Evolutionary conservation across 2,329 filamentous ascomycete genomes (phyloP), one percentile per base, ranked within the genome.

Genomic region (Lachnellula hyalina): DNA sequence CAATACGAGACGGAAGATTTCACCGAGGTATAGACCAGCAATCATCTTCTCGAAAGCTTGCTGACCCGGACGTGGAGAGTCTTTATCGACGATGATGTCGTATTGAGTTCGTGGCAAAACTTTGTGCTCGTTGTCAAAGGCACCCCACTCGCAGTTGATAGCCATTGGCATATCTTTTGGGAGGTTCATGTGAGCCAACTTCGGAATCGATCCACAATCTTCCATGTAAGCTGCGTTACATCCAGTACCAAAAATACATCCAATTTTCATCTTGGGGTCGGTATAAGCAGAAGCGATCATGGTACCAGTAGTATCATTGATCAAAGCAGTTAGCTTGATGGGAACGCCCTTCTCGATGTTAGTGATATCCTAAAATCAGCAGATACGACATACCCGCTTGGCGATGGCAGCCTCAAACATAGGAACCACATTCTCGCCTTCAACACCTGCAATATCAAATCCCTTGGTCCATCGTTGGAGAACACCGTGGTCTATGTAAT

Each of bases 151-250:
- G 77, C 92, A 96, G 78, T 96, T 96, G 76, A 97, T 96, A 51
- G 90, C 91, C 80, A 96, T 95, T 47, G 87, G 90, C 57, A 84
- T 84, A 58, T 94, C 85, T 0, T 90, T 78, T 49, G 91, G 88
- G 38, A 97, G 82, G 67, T 95, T 94, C 79, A 96, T 82, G 75
- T 96, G 85, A 11, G 88, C 90, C 52, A 99, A 83, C 79, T 99
- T 99, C 61, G 92, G 93, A 61, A 99, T 90, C 12, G 87, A 89
- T 61, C 90, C 91, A 61, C 84, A 89, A 67, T 95, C 75, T 74
- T 99, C 94, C 88, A 99, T 96, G 77, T 99, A 99, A 40, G 94
- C 94, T 41, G 93, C 94, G 68, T 99, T 99, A 76, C 94, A 96
- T 56, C 94, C 94, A 12, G 94, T 99, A 65, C 94, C 94, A 67